Base-by-base conservation (phyloP, 148 eudicot genomes). In the Rhododendron simsii region DNA sequence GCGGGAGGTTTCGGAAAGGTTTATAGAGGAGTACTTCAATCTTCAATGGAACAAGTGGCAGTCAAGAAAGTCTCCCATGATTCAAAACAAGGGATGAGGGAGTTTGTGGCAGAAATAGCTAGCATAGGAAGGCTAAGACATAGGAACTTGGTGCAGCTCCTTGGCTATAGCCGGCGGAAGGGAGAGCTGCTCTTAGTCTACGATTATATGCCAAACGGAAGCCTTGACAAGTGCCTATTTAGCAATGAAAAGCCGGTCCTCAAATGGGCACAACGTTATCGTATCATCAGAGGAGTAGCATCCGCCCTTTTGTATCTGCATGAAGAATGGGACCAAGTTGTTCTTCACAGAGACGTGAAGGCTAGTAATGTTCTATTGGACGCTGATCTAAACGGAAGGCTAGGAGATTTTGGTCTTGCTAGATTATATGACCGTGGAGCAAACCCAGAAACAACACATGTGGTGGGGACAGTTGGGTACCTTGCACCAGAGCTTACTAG, bases 241-340 rank as follows among this genome's bases (percentile, higher is more conserved):
- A 47, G 82, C 48, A 81, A 85, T 35, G 84, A 74, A 4, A 84
- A 83, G 3, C 28, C 28, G 2, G 10, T 63, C 69, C 69, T 63
- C 28, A 2, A 63, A 3, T 91, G 92, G 92, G 59, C 61, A 15
- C 85, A 85, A 61, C 85, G 92, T 48, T 88, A 88, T 50, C 84
- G 83, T 11, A 83, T 89, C 84, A 80, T 91, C 41, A 88, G 53
- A n/a, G 91, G 89, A 35, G 91, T 91, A n/a, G 91, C 91, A 71
- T 91, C 92, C 12, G 91, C 89, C 28, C 89, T 91, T 14, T 48
- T 89, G 23, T 91, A 91, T 78, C 89, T 91, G 5, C 93, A 91
- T n/a, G 89, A 91, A 81, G 93, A 88, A 79, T 91, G 91, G 91
- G 91, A 91, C 85, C 91, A 91, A 87, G 91, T 91, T 26, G 88